Base-by-base conservation (phyloP, 2,329 filamentous ascomycete genomes). In the Colletotrichum camelliae region DNA sequence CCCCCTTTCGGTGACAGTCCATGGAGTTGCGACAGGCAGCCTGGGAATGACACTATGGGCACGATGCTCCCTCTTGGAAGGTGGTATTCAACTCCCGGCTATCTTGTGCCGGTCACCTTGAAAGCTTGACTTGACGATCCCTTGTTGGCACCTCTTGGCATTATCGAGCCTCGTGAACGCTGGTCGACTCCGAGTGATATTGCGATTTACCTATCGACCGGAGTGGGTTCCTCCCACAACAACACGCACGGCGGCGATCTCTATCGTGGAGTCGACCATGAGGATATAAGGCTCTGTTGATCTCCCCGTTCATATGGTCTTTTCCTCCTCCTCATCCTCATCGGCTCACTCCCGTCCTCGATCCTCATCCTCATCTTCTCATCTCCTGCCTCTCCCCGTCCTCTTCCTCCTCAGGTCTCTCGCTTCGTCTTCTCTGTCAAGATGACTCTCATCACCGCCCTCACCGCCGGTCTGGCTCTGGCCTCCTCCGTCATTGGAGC, bases 401-500 rank as follows among this genome's bases (percentile, higher is more conserved):
- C 43, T 74, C 52, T 16, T 57, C 39, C 39, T 72, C 52, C 31
- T 62, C 31, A 52, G 37, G 27, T 35, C 33, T 37, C 48, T 61
- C 52, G 55, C 31, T 27, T 27, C 58, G 71, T 43, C 37, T 65
- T 43, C 21, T 60, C 60, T 31, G 9, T 24, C 66, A 75, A 62
- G 61, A 75, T 75, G 73, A 68, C 73, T 57, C 60, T 75, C 57
- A 66, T 73, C 39, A 72, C 73, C 39, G 69, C 69, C 69, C 55
- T 75, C 62, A 64, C 69, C 31, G 73, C 73, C 55, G 73, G 73
- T 33, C 73, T 75, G 60, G 77, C 78, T 68, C 24, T 81, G 73
- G 77, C 80, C 9, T 79, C 81, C 10, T 75, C 79, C 27, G 77
- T 77, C 21, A 78, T 74, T 10, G 79, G 80, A 13, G 65, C 78